Conservation (phyloP, 2,329 filamentous ascomycete genomes). For the Penicillium brevicompactum region DNA sequence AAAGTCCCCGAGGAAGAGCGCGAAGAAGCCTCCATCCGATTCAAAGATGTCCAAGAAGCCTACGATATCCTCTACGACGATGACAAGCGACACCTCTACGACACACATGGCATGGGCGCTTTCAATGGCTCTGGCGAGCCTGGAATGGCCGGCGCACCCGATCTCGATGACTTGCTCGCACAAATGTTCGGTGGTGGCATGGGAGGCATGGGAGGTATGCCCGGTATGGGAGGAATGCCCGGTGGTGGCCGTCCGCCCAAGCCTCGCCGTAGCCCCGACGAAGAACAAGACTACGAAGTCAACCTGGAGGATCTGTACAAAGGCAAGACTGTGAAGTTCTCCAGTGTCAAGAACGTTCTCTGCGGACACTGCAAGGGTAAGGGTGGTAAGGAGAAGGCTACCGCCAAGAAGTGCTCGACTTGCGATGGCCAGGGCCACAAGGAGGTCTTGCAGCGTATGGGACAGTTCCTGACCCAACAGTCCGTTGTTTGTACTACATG, state of each 20-base stretch:
- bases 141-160: conserved; percentile 62
- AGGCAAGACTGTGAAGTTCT: conserved; percentile 96
- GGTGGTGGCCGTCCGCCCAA: conserved; percentile 40
- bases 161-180: conserved; percentile 88
- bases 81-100: conserved; percentile 87
- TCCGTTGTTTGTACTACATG: conserved; percentile 80
- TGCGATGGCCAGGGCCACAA: conserved; percentile 81
- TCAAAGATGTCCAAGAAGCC: conserved; percentile 90
- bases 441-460: conserved; percentile 78
- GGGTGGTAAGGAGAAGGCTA: conserved; percentile 90
- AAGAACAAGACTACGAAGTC: conserved; percentile 89
- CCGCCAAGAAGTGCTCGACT: conserved; percentile 76
- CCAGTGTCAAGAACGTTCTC: conserved; percentile 89
- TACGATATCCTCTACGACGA: conserved; percentile 98
- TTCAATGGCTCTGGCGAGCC: conserved; percentile 77
- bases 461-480: conserved; percentile 81
- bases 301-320: conserved; percentile 95
- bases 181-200: conserved; percentile 78
- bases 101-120: conserved; percentile 91
- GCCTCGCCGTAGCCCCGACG: conserved; percentile 71
- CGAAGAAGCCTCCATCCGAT: conserved; percentile 82
- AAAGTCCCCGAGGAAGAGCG: conserved; percentile 88
- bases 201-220: conserved; percentile 55
- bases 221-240: conserved; percentile 55
- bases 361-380: conserved; percentile 85